Evolutionary conservation across 2,329 filamentous ascomycete genomes (phyloP), one percentile per base, ranked within the genome.

Genomic region (Seiridium unicorne): DNA sequence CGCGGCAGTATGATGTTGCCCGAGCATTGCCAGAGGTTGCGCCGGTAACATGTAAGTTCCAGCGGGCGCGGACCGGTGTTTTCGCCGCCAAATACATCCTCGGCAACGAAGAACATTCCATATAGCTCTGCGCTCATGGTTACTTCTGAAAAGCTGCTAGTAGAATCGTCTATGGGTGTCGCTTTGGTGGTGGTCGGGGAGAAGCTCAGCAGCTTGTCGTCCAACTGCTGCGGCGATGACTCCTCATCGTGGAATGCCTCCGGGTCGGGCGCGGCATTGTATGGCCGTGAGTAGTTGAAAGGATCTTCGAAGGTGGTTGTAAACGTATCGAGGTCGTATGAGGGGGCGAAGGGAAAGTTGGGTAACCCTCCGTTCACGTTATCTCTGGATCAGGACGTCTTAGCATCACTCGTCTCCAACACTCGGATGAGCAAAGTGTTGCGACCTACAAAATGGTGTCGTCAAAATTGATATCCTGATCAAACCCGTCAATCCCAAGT

Each of bases 21-120:
- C 0, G 92, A 94, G 66, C 96, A 96, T 76, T 97, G 93, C 81
- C 96, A 98, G 51, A 98, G 81, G 70, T 98, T 98, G 55, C 94
- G 86, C 48, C 94, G 89, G 73, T 98, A 98, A 81, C 94, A 98
- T 0, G 94, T 98, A 72, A 98, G 78, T 76, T 98, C 94, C 55
- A 89, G 83, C 0, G 89, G 88, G 4, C 87, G 77, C 49, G 49
- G 49, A 7, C 81, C 82, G 3, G 77, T 73, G 51, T 76, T 80
- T 55, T 86, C 78, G 76, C 85, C 75, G 74, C 87, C 73, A 79
- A 91, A 93, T 4, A 92, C 90, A 67, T 92, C 90, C 72, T 94
- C 91, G 49, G 91, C 91, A 34, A 94, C 84, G 70, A 93, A 93
- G 80, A 94, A 94, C 90, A 94, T 93, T 82, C 91, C 91, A 69